Percentiles rank a stretch among this genome's conserved stretches.
These are phyloP conservation scores for Picea glauca DNA, from an alignment of 75 land plant species.

Conservation along the genomic window DNA sequence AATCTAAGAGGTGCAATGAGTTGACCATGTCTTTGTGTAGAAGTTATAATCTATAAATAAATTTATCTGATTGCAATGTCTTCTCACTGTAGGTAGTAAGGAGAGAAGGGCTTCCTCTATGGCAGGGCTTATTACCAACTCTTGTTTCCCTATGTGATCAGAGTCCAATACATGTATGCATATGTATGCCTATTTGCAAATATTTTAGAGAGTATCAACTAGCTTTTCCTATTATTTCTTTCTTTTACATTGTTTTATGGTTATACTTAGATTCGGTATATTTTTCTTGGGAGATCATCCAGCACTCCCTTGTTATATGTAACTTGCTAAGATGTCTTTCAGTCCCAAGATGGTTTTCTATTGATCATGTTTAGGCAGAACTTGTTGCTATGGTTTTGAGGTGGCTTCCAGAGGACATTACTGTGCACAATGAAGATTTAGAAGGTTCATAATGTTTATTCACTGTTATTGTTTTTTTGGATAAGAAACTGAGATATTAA, in stretches of 20 bases:
- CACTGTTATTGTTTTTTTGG: neutral
- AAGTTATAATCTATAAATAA: neutral
- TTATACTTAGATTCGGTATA: neutral
- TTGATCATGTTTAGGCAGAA: slow-evolving; percentile 63
- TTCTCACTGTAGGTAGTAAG: slow-evolving; percentile 63
- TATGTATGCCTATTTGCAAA: slow-evolving; percentile 10
- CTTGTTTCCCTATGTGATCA: slow-evolving; percentile 46
- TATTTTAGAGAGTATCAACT: neutral
- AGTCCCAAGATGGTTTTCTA: neutral
- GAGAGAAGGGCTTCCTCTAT: slow-evolving; percentile 74
- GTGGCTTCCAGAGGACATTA: slow-evolving; percentile 99
- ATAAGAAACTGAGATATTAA: neutral
- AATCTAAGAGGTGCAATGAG: neutral
- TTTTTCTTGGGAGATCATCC: too few species aligned
- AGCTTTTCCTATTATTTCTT: slow-evolving; percentile 8
- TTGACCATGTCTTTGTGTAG: neutral
- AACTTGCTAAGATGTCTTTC: neutral
- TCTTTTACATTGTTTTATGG: slow-evolving; percentile 2
- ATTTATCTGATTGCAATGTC: slow-evolving; percentile 8
- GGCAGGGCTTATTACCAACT: slow-evolving; percentile 65
- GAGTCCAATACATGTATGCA: slow-evolving; percentile 71
- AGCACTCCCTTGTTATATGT: too few species aligned
- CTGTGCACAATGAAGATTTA: slow-evolving; percentile 97
- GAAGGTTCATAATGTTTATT: slow-evolving; percentile 56
- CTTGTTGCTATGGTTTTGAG: slow-evolving; percentile 93